Conservation (phyloP, 495 filamentous ascomycete genomes). For the Penicillium pulvis region DNA sequence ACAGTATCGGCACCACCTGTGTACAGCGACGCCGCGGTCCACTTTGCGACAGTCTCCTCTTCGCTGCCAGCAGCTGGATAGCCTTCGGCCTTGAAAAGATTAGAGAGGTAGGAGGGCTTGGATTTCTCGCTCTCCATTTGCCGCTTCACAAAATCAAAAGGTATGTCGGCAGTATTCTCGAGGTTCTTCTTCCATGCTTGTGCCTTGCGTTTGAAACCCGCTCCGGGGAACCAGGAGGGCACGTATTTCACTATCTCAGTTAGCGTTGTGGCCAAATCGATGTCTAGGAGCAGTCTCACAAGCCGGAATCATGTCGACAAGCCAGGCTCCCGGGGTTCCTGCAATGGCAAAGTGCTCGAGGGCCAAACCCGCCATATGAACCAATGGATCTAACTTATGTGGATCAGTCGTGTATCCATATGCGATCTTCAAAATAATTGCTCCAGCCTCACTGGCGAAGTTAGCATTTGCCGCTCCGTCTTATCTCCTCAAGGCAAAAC, state of each 20-base stretch:
- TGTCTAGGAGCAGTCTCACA: slow-evolving; percentile 9
- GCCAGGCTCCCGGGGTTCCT: slow-evolving; percentile 43
- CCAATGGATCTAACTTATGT: slow-evolving; percentile 42
- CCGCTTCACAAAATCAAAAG: slow-evolving; percentile 46
- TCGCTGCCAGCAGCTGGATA: slow-evolving; percentile 18
- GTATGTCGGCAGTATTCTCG: slow-evolving; percentile 29
- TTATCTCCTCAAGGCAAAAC: slow-evolving; percentile 1
- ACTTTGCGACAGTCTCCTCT: slow-evolving; percentile 39
- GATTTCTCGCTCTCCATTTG: slow-evolving; percentile 39
- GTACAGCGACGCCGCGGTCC: slow-evolving; percentile 52
- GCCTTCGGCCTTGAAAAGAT: slow-evolving; percentile 28
- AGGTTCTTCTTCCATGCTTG: slow-evolving; percentile 35
- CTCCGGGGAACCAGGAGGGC: slow-evolving; percentile 53
- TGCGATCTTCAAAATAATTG: slow-evolving; percentile 49
- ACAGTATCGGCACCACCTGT: slow-evolving; percentile 60
- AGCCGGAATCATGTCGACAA: slow-evolving; percentile 47
- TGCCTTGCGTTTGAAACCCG: slow-evolving; percentile 47
- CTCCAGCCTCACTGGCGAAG: slow-evolving; percentile 37
- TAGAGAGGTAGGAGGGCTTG: slow-evolving; percentile 41
- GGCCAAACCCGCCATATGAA: slow-evolving; percentile 40
- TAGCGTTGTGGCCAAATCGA: background rate
- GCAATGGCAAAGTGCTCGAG: slow-evolving; percentile 48
- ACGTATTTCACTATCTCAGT: slow-evolving; percentile 37
- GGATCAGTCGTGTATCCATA: slow-evolving; percentile 54
- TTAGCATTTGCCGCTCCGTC: background rate